These are phyloP conservation scores for Coemansia sp. DNA, from an alignment of 192 early-diverging fungal genomes.

Conservation along the genomic window DNA sequence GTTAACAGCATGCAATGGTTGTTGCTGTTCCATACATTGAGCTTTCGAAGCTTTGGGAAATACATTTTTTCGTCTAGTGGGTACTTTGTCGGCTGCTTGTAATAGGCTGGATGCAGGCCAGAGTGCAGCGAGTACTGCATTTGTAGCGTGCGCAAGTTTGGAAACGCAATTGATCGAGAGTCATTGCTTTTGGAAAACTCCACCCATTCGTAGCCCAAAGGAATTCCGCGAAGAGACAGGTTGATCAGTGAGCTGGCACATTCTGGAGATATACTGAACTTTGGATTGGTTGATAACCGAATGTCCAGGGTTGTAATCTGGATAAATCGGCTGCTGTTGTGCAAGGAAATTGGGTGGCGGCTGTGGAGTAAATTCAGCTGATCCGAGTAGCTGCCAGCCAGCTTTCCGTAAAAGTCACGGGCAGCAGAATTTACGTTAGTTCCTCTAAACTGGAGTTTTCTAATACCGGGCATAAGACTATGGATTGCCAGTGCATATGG, in stretches of 20 bases:
- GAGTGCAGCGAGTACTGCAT: background rate
- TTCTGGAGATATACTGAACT: background rate
- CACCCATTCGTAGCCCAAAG: background rate
- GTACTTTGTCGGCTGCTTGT: background rate
- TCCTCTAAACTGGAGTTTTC: constrained; percentile 1
- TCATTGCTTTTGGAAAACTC: background rate
- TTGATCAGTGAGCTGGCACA: background rate
- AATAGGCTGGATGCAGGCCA: background rate
- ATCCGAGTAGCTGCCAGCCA: background rate
- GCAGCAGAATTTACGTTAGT: background rate
- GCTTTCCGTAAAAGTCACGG: background rate
- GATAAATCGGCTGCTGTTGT: background rate
- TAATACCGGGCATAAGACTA: background rate
- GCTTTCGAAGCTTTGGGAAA: constrained; percentile 4
- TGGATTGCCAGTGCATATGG: background rate
- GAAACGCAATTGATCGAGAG: background rate
- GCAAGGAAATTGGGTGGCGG: background rate
- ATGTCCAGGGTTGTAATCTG: constrained; percentile 1
- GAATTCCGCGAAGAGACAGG: constrained; percentile 3
- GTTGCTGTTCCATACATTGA: constrained; percentile 1
- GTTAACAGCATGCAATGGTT: background rate
- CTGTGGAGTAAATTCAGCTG: background rate
- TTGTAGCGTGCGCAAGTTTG: background rate
- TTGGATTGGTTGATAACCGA: background rate
- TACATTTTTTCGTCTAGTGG: background rate